These are phyloP conservation scores for Medicago lupulina DNA, from an alignment of 306 rosid species.

Conservation along the genomic window DNA sequence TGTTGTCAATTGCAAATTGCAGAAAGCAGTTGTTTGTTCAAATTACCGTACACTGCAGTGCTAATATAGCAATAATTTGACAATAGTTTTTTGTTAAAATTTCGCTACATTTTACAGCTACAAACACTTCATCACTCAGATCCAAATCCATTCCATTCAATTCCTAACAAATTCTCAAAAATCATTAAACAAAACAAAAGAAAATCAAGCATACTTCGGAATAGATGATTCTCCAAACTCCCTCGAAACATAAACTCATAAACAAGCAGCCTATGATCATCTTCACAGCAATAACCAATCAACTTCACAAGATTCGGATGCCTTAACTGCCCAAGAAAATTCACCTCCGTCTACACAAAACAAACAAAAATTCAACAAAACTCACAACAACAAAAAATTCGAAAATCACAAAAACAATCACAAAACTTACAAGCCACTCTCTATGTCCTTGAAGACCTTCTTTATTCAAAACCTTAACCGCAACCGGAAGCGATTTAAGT, in stretches of 20 bases:
- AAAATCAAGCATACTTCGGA: conserved; percentile 73
- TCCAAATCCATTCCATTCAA: conserved; percentile 15
- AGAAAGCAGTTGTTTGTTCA: background rate
- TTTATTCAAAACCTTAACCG: conserved; percentile 94
- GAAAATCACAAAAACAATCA: background rate
- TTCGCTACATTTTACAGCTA: background rate
- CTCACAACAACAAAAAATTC: background rate
- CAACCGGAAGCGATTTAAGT: conserved; percentile 93
- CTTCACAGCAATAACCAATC: conserved; percentile 99
- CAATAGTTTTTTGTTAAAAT: background rate
- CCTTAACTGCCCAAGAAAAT: conserved; percentile 95
- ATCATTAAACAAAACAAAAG: background rate
- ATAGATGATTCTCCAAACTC: conserved; percentile 93
- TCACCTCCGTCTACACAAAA: conserved; percentile 79
- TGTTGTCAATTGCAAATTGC: background rate
- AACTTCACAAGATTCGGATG: conserved; percentile 96
- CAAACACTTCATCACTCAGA: conserved; percentile 19
- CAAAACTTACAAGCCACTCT: conserved; percentile 85
- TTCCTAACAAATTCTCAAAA: background rate
- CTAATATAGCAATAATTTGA: background rate
- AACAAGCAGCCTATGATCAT: conserved; percentile 93
- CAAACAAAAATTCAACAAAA: background rate
- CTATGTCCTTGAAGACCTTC: conserved; percentile 99
- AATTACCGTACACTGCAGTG: background rate
- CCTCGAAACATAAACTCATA: conserved; percentile 99